Conservation (phyloP, 2,329 filamentous ascomycete species). For the Arthroderma sp. region DNA sequence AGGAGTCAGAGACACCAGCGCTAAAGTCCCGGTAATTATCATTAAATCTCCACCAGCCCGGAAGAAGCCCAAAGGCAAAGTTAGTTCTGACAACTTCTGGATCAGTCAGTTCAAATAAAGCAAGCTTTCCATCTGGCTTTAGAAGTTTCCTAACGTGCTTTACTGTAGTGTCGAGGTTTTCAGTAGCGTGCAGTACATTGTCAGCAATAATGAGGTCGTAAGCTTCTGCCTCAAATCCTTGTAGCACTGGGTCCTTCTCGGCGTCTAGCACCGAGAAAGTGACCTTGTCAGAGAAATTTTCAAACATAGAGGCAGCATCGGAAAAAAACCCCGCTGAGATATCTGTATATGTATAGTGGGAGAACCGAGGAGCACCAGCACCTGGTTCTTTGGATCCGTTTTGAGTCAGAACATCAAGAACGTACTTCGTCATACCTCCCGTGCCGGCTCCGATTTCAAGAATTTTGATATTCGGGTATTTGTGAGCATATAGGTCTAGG, state of each 20-base stretch:
- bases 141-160: slow-evolving; percentile 13
- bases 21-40: slow-evolving; percentile 3
- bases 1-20: not conserved
- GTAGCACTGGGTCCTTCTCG: slow-evolving; percentile 8
- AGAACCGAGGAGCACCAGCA: no score
- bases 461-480: not conserved
- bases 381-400: not conserved
- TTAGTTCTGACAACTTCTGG: slow-evolving; percentile 5
- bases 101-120: slow-evolving; percentile 25
- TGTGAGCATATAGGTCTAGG: not conserved
- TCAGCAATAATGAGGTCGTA: slow-evolving; percentile 15
- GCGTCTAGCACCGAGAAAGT: slow-evolving; percentile 9
- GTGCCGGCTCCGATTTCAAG: slow-evolving; percentile 3
- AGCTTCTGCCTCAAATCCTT: slow-evolving; percentile 10
- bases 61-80: slow-evolving; percentile 9
- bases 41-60: slow-evolving; percentile 15
- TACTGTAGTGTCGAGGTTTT: slow-evolving; percentile 7
- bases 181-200: slow-evolving; percentile 15
- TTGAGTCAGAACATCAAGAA: not conserved
- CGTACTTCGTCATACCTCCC: not conserved
- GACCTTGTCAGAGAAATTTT: not conserved
- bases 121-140: slow-evolving; percentile 9
- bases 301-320: slow-evolving; percentile 6
- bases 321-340: slow-evolving; percentile 12
- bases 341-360: slow-evolving; percentile 12